Conservation (phyloP, 1,284 basidiomycete species). For the Rhodotorula sp. region DNA sequence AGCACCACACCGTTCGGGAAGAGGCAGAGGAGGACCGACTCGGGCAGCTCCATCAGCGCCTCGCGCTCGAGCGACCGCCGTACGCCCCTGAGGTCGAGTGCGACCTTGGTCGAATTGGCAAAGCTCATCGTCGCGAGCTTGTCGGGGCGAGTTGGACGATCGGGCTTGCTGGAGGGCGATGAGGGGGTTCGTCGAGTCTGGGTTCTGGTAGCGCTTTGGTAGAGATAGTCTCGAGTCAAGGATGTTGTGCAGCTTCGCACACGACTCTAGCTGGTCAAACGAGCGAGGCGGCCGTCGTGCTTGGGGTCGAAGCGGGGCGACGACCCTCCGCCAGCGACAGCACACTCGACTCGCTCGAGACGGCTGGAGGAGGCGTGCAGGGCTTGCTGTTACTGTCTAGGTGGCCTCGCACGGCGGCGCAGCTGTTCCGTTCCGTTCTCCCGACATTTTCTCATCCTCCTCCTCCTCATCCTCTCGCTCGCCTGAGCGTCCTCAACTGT, state of each 20-base stretch:
- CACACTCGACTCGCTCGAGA: background rate
- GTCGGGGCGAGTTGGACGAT: background rate
- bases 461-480: too few species aligned
- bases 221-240: too few species aligned
- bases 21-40: conserved; percentile 91
- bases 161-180: background rate
- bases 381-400: background rate
- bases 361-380: background rate
- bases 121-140: conserved; percentile 15
- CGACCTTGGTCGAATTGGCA: conserved; percentile 52
- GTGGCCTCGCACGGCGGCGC: too few species aligned
- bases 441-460: background rate
- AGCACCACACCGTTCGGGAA: conserved; percentile 97
- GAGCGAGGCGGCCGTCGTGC: background rate
- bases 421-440: too few species aligned
- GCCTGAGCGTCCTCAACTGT: background rate
- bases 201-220: too few species aligned
- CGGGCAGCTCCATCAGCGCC: conserved; percentile 96
- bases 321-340: background rate
- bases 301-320: background rate
- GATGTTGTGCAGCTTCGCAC: too few species aligned
- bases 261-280: background rate
- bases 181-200: background rate
- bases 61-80: conserved; percentile 96
- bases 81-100: conserved; percentile 85